Percentiles rank a stretch among this genome's conserved stretches.
phyloP scores from a whole-genome alignment of 169 alveolate species.

The Ichthyophthirius multifiliis region DNA sequence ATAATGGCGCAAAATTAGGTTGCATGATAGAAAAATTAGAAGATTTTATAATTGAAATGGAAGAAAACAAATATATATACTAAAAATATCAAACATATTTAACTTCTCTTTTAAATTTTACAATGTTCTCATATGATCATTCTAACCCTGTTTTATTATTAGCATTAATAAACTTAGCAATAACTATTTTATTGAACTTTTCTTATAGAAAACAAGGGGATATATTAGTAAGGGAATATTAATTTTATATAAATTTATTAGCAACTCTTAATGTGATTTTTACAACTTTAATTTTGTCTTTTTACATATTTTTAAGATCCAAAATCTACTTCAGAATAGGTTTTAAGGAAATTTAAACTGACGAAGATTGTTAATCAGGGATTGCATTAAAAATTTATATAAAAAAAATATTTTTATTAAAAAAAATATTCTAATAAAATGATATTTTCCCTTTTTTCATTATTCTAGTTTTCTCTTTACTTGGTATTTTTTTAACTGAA shows the following conservation, averaged over 20 bases:
- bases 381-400: background rate
- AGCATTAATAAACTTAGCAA: background rate
- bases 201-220: background rate
- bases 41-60: constrained; percentile 9
- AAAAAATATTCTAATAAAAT: background rate
- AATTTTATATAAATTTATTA: background rate
- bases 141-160: background rate
- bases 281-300: background rate
- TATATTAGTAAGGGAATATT: background rate
- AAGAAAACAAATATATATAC: background rate
- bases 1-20: background rate
- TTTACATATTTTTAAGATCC: background rate
- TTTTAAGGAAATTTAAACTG: background rate
- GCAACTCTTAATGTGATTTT: background rate
- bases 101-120: background rate
- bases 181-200: background rate
- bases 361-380: background rate
- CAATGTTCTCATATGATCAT: background rate
- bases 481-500: background rate
- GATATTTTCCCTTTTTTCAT: background rate
- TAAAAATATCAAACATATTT: background rate
- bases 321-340: background rate
- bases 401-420: background rate
- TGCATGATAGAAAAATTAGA: background rate
- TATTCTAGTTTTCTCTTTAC: background rate